These are phyloP conservation scores for Cytospora schulzeri DNA, from an alignment of 2,329 filamentous ascomycete species.

Conservation along the genomic window DNA sequence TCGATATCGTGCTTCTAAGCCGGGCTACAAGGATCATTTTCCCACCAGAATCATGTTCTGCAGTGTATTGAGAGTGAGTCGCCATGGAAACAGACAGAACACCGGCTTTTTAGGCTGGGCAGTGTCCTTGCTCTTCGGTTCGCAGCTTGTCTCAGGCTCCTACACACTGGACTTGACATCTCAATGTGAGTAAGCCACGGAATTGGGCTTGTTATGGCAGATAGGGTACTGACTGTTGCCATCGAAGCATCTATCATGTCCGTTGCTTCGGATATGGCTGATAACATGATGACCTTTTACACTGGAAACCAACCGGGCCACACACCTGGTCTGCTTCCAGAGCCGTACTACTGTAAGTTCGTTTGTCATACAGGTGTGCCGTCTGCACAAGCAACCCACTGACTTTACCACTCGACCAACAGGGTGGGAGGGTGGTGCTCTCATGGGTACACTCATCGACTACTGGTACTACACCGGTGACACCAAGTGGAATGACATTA, in stretches of 20 bases:
- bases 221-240: background rate
- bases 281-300: slow-evolving; percentile 54
- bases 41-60: background rate
- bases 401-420: slow-evolving; percentile 3
- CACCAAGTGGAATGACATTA: slow-evolving; percentile 68
- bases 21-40: background rate
- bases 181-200: background rate
- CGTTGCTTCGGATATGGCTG: slow-evolving; percentile 52
- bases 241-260: slow-evolving; percentile 51
- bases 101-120: background rate
- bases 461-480: slow-evolving; percentile 87
- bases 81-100: background rate
- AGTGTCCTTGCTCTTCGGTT: background rate
- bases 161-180: slow-evolving; percentile 18
- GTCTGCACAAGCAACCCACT: background rate
- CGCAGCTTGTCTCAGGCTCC: slow-evolving; percentile 1
- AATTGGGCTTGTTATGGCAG: background rate
- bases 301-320: slow-evolving; percentile 52
- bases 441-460: slow-evolving; percentile 72
- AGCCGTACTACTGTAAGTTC: slow-evolving; percentile 58
- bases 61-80: background rate
- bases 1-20: background rate
- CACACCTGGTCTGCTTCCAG: slow-evolving; percentile 53
- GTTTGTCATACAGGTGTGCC: background rate
- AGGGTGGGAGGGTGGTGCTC: slow-evolving; percentile 76